Evolutionary conservation across 1,284 basidiomycete species (phyloP).

Genomic region (Cutaneotrichosporon sp.): DNA sequence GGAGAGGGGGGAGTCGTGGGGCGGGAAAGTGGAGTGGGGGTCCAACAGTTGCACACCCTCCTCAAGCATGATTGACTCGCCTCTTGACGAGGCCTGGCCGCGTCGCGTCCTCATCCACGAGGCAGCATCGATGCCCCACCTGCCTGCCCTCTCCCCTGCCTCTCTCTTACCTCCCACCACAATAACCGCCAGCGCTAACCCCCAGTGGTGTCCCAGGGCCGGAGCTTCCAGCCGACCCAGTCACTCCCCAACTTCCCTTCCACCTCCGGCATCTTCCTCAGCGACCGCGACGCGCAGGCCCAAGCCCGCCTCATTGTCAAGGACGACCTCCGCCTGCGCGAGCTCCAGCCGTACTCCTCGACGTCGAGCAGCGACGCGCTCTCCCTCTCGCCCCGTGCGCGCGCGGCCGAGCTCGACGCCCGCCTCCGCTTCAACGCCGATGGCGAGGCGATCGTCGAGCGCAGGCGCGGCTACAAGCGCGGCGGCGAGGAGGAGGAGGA

Average conservation of each 20-base stretch:
- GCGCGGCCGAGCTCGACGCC: slow-evolving; percentile 1
- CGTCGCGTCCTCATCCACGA: no score
- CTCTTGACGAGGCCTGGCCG: not conserved
- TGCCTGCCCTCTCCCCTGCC: no score
- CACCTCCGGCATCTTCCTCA: slow-evolving; percentile 27
- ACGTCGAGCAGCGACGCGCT: slow-evolving; percentile 14
- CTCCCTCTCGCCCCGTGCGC: slow-evolving; percentile 17
- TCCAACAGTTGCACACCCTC: no score
- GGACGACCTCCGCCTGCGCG: slow-evolving; percentile 30
- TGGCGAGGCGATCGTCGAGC: slow-evolving; percentile 22
- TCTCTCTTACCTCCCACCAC: not conserved
- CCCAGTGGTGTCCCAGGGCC: slow-evolving; percentile 29
- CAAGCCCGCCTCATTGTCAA: slow-evolving; percentile 36
- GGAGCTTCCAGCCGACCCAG: slow-evolving; percentile 40
- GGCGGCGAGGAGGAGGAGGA: slow-evolving; percentile 1
- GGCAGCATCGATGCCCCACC: no score
- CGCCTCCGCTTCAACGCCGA: slow-evolving; percentile 26
- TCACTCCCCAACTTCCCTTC: slow-evolving; percentile 33
- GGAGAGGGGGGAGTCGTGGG: no score
- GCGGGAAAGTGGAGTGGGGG: no score
- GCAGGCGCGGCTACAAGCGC: slow-evolving; percentile 24
- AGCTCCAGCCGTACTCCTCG: slow-evolving; percentile 36
- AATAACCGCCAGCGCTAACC: slow-evolving; percentile 1
- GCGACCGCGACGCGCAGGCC: slow-evolving; percentile 25
- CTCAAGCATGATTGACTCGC: not conserved